A percentile compares a stretch with the other conserved stretches of the same genome.
Evolutionary conservation across 1,284 basidiomycete genomes (phyloP).

Genomic region (Malassezia sympodialis): DNA sequence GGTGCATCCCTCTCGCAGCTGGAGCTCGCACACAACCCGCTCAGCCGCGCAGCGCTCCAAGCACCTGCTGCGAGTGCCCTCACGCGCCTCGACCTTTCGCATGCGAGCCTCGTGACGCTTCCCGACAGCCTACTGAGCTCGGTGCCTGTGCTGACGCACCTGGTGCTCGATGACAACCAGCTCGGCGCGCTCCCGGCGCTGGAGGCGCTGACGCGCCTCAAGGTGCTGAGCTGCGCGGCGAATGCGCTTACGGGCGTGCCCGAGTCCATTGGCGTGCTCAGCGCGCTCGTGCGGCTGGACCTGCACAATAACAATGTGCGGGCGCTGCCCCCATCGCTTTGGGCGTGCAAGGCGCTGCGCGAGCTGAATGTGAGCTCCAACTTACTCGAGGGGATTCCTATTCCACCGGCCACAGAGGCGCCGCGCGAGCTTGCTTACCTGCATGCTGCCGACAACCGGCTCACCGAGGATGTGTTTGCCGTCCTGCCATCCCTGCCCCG

Average conservation of each 20-base stretch:
- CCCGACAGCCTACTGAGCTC: slow-evolving; percentile 54
- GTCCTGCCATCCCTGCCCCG: slow-evolving; percentile 59
- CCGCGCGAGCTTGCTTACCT: slow-evolving; percentile 65
- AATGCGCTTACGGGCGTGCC: slow-evolving; percentile 76
- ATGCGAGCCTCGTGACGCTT: slow-evolving; percentile 77
- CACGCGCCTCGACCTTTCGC: slow-evolving; percentile 73
- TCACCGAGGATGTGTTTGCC: slow-evolving; percentile 72
- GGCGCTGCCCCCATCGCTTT: slow-evolving; percentile 65
- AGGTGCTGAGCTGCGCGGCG: slow-evolving; percentile 73
- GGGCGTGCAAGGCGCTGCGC: slow-evolving; percentile 69
- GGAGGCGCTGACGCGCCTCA: slow-evolving; percentile 62
- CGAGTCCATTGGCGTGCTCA: slow-evolving; percentile 64
- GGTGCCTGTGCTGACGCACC: slow-evolving; percentile 30
- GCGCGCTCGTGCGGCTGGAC: slow-evolving; percentile 67
- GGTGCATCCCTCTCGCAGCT: slow-evolving; percentile 26
- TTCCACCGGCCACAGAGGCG: slow-evolving; percentile 49
- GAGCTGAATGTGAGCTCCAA: slow-evolving; percentile 84
- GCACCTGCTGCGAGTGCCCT: slow-evolving; percentile 57
- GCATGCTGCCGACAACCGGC: slow-evolving; percentile 78
- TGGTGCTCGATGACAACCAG: slow-evolving; percentile 54
- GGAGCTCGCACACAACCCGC: slow-evolving; percentile 39
- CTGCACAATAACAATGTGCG: slow-evolving; percentile 84
- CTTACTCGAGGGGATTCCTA: slow-evolving; percentile 64
- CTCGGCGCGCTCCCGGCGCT: slow-evolving; percentile 76
- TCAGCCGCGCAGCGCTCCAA: slow-evolving; percentile 32